phyloP scores from a whole-genome alignment of 257 asterid genomes.

The Nicotiana sylvestris region DNA sequence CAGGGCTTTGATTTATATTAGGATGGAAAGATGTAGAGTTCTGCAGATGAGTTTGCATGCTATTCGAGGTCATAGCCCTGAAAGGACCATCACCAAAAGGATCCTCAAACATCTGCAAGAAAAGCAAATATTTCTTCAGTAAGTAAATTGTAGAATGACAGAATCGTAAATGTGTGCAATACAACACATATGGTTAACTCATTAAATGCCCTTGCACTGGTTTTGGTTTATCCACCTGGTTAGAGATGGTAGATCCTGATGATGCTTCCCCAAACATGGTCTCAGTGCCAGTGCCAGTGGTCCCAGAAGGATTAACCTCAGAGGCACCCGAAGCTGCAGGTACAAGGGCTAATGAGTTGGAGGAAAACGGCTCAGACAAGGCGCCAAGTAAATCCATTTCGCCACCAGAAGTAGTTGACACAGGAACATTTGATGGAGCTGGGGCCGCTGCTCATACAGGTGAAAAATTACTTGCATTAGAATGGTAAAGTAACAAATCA shows the following conservation, averaged over 20 bases:
- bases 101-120: slow-evolving; percentile 74
- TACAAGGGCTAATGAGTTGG: slow-evolving; percentile 70
- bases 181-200: neutral
- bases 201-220: neutral
- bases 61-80: slow-evolving; percentile 53
- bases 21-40: slow-evolving; percentile 35
- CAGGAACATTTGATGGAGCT: slow-evolving; percentile 40
- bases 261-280: slow-evolving; percentile 35
- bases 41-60: slow-evolving; percentile 36
- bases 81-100: slow-evolving; percentile 97
- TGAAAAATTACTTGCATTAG: slow-evolving; percentile 3
- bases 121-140: slow-evolving; percentile 10
- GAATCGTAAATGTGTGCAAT: neutral
- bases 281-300: slow-evolving; percentile 39
- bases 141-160: neutral
- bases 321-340: slow-evolving; percentile 39
- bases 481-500: neutral
- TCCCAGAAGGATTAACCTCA: slow-evolving; percentile 46
- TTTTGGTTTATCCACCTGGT: slow-evolving; percentile 41
- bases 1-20: slow-evolving; percentile 36
- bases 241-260: slow-evolving; percentile 36
- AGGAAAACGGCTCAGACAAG: slow-evolving; percentile 51
- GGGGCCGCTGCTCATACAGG: slow-evolving; percentile 47
- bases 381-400: slow-evolving; percentile 81
- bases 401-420: slow-evolving; percentile 38